Evolutionary conservation across 306 rosid species (phyloP).

Genomic region (Gillenia trifoliata): DNA sequence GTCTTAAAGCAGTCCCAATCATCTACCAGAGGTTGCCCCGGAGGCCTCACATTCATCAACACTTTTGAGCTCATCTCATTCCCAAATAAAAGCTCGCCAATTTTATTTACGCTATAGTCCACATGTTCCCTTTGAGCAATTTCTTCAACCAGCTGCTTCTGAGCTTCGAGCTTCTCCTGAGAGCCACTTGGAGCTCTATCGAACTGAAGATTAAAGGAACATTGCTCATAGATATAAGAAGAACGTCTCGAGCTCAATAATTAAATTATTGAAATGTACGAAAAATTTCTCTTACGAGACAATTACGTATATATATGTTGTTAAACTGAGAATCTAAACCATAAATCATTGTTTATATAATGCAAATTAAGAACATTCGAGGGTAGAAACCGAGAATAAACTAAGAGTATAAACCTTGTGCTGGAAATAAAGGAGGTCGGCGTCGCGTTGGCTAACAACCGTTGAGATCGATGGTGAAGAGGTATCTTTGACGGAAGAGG

Average conservation of each 20-base stretch:
- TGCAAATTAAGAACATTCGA: neutral
- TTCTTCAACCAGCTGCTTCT: constrained; percentile 27
- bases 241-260: too few species aligned
- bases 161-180: constrained; percentile 30
- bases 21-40: constrained; percentile 48
- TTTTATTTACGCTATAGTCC: constrained; percentile 26
- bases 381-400: too few species aligned
- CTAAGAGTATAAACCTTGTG: constrained; percentile 29
- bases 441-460: constrained; percentile 43
- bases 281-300: too few species aligned
- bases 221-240: too few species aligned
- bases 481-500: neutral
- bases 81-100: constrained; percentile 49
- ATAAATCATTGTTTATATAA: neutral
- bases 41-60: constrained; percentile 33
- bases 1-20: constrained; percentile 62
- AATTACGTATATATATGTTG: too few species aligned
- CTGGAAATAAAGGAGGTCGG: constrained; percentile 28
- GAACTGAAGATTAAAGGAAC: too few species aligned
- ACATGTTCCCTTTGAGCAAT: constrained; percentile 27
- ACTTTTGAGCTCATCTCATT: constrained; percentile 10
- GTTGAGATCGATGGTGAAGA: neutral
- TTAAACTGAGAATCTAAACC: too few species aligned
- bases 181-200: too few species aligned
- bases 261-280: too few species aligned